Evolutionary conservation across 805 yeast species (phyloP).

Genomic region (Diddensiella caesifluorescens): DNA sequence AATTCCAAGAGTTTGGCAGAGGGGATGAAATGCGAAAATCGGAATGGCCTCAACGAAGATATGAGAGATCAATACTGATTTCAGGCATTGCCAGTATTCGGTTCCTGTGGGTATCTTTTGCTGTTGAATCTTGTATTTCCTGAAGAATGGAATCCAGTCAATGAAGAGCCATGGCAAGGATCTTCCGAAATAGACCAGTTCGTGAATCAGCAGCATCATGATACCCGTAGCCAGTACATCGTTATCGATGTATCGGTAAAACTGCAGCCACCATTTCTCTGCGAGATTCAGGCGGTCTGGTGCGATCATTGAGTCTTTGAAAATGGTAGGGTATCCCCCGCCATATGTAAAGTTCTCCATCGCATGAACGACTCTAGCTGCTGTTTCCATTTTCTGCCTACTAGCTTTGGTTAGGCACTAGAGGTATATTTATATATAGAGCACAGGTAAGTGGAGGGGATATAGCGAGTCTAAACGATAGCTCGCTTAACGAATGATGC

Average conservation of each 20-base stretch:
- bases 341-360: too few relatives aligned
- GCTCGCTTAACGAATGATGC: too few relatives aligned
- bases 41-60: slow-evolving; percentile 92
- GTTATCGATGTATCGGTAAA: slow-evolving; percentile 78
- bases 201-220: slow-evolving; percentile 77
- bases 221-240: slow-evolving; percentile 91
- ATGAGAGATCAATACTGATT: slow-evolving; percentile 79
- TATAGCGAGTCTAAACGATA: too few relatives aligned
- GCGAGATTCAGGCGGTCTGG: slow-evolving; percentile 34
- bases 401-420: too few relatives aligned
- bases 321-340: too few relatives aligned
- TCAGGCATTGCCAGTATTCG: slow-evolving; percentile 92
- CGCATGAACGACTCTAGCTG: too few relatives aligned
- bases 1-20: slow-evolving; percentile 78
- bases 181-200: slow-evolving; percentile 84
- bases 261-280: slow-evolving; percentile 84
- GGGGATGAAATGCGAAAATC: slow-evolving; percentile 94
- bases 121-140: slow-evolving; percentile 84
- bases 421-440: too few relatives aligned
- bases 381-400: too few relatives aligned
- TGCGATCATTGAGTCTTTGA: not conserved
- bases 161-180: slow-evolving; percentile 89
- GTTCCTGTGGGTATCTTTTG: slow-evolving; percentile 69
- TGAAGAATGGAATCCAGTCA: slow-evolving; percentile 80
- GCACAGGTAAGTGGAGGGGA: too few relatives aligned